A percentile compares a stretch with the other conserved stretches of the same genome.
Conservation (phyloP, 768 basidiomycete genomes). For the Phlegmacium glaucopus region DNA sequence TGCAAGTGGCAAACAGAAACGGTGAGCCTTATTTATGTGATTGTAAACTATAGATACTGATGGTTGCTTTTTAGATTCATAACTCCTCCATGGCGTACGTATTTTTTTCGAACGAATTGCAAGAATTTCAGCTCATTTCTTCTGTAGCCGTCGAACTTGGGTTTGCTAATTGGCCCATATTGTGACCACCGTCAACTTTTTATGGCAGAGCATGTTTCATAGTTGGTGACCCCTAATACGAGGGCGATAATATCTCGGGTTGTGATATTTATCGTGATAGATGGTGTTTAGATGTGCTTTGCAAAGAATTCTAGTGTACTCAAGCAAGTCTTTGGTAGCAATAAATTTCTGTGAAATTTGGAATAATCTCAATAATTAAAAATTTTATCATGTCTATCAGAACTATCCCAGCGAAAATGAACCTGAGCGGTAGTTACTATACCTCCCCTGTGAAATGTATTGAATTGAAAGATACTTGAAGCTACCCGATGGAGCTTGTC, state of each 20-base stretch:
- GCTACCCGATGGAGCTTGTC: slow-evolving; percentile 11
- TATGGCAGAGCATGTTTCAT: not conserved
- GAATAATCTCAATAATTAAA: too few species aligned
- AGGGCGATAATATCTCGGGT: too few species aligned
- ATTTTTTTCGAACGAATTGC: slow-evolving; percentile 4
- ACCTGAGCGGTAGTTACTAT: too few species aligned
- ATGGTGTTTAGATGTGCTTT: too few species aligned
- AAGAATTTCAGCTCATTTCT: slow-evolving; percentile 10
- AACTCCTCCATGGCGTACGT: slow-evolving; percentile 69
- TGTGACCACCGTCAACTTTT: slow-evolving; percentile 4
- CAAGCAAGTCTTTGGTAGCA: too few species aligned
- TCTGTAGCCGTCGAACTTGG: slow-evolving; percentile 58
- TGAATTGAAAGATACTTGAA: slow-evolving; percentile 5
- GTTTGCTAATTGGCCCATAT: slow-evolving; percentile 60
- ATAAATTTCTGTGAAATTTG: too few species aligned
- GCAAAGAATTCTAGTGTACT: too few species aligned
- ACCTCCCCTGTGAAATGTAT: not conserved
- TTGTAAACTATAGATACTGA: slow-evolving; percentile 5
- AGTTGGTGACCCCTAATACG: too few species aligned
- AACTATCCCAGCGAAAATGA: too few species aligned
- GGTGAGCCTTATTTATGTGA: slow-evolving; percentile 27
- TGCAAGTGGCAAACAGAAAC: slow-evolving; percentile 61
- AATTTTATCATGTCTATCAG: too few species aligned
- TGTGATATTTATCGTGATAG: too few species aligned
- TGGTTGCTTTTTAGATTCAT: slow-evolving; percentile 39